Percentiles rank a stretch among this genome's conserved stretches.
phyloP scores from a whole-genome alignment of 1,284 basidiomycete genomes.

The Macrocybe sp. region DNA sequence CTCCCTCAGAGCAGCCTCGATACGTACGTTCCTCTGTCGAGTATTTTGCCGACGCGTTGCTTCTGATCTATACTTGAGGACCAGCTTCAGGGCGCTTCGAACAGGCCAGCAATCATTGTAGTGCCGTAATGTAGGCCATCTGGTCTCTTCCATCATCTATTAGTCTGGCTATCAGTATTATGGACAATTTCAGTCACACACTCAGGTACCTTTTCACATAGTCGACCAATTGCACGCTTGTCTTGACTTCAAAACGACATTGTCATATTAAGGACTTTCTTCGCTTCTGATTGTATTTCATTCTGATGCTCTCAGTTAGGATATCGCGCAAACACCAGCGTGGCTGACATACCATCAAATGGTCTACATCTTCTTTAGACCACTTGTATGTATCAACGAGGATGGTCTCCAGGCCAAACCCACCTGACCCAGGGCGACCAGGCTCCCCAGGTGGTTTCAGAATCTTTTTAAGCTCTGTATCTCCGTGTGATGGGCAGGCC shows the following conservation, averaged over 20 bases:
- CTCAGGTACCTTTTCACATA: conserved; percentile 4
- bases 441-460: conserved; percentile 6
- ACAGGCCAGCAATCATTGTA: too few relatives aligned
- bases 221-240: not conserved
- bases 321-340: not conserved
- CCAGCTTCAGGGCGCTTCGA: too few relatives aligned
- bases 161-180: too few relatives aligned
- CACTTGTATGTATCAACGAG: not conserved
- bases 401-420: not conserved
- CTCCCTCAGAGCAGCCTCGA: too few relatives aligned
- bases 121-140: not conserved
- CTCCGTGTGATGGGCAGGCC: not conserved
- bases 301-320: not conserved
- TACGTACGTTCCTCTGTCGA: too few relatives aligned
- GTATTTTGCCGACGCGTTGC: too few relatives aligned
- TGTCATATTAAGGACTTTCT: conserved; percentile 1
- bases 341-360: conserved; percentile 2
- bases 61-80: too few relatives aligned
- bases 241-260: conserved; percentile 3
- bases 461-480: not conserved
- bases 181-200: too few relatives aligned
- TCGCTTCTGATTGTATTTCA: not conserved
- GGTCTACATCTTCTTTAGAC: not conserved
- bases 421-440: conserved; percentile 2
- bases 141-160: too few relatives aligned